Evolutionary conservation across 768 basidiomycete genomes (phyloP).

Genomic region (Terana coerulea): DNA sequence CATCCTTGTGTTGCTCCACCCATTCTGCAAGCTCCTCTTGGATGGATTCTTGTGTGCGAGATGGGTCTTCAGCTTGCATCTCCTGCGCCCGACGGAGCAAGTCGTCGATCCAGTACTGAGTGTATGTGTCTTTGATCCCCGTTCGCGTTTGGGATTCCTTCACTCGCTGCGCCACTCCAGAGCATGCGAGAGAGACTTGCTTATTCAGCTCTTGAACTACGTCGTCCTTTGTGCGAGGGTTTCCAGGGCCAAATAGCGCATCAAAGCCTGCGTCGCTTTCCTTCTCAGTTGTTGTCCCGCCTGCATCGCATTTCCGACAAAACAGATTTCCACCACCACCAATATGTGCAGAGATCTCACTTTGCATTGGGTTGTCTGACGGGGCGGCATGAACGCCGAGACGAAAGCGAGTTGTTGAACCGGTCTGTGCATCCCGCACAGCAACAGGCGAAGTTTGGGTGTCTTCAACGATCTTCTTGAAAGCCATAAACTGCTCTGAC

Average conservation of each 20-base stretch:
- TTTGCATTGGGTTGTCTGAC: conserved; percentile 18
- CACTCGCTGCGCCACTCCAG: conserved; percentile 8
- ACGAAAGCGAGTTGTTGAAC: conserved; percentile 18
- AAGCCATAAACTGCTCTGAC: conserved; percentile 10
- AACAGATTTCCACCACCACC: conserved; percentile 24
- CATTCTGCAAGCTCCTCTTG: background rate
- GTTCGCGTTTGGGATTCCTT: conserved; percentile 13
- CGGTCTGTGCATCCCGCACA: conserved; percentile 26
- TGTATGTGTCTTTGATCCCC: conserved; percentile 20
- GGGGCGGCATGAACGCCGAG: conserved; percentile 22
- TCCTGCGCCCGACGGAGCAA: conserved; percentile 10
- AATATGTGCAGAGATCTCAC: conserved; percentile 26
- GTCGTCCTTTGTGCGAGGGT: background rate
- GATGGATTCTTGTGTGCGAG: background rate
- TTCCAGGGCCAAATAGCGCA: background rate
- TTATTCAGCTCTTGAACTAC: background rate
- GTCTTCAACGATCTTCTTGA: conserved; percentile 19
- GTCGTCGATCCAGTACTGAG: conserved; percentile 15
- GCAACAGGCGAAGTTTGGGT: conserved; percentile 31
- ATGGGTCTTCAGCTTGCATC: background rate
- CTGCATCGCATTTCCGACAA: conserved; percentile 37
- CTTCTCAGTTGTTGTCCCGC: conserved; percentile 28
- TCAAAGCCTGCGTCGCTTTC: background rate
- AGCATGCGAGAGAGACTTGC: conserved; percentile 8
- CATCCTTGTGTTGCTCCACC: background rate